Conservation (phyloP, 495 filamentous ascomycete genomes). For the Lichenothelia convexa region DNA sequence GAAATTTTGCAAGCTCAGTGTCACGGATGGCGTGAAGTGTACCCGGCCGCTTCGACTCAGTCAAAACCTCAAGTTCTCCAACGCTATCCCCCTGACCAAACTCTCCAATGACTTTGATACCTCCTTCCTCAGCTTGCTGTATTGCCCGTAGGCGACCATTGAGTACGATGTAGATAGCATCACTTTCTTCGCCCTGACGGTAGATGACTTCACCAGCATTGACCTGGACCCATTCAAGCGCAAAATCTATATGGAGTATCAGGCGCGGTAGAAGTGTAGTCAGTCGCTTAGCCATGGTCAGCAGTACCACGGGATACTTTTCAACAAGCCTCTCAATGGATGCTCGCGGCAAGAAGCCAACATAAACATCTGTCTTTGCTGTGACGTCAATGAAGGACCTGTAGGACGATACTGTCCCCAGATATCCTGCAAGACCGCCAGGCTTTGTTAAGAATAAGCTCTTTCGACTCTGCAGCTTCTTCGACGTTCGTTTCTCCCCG, state of each 20-base stretch:
- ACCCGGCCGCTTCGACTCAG: slow-evolving; percentile 71
- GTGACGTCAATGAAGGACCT: slow-evolving; percentile 92
- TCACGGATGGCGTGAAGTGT: slow-evolving; percentile 92
- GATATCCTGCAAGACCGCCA: slow-evolving; percentile 83
- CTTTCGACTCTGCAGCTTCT: slow-evolving; percentile 33
- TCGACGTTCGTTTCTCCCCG: slow-evolving; percentile 28
- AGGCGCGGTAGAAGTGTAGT: slow-evolving; percentile 80
- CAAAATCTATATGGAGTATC: slow-evolving; percentile 93
- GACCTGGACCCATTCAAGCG: slow-evolving; percentile 93
- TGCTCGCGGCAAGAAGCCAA: slow-evolving; percentile 75
- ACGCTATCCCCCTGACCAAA: slow-evolving; percentile 96
- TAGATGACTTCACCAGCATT: slow-evolving; percentile 87
- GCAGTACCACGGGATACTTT: slow-evolving; percentile 70
- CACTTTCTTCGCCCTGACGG: slow-evolving; percentile 86
- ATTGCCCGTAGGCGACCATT: slow-evolving; percentile 78
- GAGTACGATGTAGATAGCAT: slow-evolving; percentile 94
- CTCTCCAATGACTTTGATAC: slow-evolving; percentile 79
- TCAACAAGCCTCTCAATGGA: slow-evolving; percentile 87
- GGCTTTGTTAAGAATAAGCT: slow-evolving; percentile 89
- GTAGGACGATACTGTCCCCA: slow-evolving; percentile 84
- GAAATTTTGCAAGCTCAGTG: slow-evolving; percentile 90
- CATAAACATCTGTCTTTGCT: slow-evolving; percentile 96
- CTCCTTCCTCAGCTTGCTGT: slow-evolving; percentile 55
- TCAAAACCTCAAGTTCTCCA: slow-evolving; percentile 92
- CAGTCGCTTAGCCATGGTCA: slow-evolving; percentile 88